Conservation (phyloP, 2,329 filamentous ascomycete genomes). For the Epichloe typhina region DNA sequence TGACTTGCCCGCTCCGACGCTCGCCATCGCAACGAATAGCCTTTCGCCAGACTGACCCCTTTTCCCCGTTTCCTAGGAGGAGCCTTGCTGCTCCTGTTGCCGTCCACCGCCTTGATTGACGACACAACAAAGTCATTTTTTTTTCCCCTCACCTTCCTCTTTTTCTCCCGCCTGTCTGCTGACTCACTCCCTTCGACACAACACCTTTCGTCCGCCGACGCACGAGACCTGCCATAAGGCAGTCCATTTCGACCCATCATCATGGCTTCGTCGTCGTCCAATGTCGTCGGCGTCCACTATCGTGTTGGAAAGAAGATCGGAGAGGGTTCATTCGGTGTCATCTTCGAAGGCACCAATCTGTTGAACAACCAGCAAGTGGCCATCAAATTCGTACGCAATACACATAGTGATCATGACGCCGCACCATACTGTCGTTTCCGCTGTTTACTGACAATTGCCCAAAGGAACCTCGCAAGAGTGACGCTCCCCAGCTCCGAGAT, state of each 20-base stretch:
- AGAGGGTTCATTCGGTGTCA: constrained; percentile 96
- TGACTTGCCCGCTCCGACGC: constrained; percentile 6
- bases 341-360: constrained; percentile 96
- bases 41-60: constrained; percentile 6
- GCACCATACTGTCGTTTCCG: background rate
- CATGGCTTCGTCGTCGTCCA: constrained; percentile 84
- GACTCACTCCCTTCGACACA: background rate
- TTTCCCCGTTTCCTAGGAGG: constrained; percentile 2
- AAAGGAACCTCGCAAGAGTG: constrained; percentile 94
- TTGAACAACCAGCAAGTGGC: constrained; percentile 98
- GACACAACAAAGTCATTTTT: constrained; percentile 3
- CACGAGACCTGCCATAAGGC: constrained; percentile 4
- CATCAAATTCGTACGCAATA: constrained; percentile 83
- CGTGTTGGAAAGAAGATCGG: constrained; percentile 98
- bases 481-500: constrained; percentile 93
- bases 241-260: constrained; percentile 13
- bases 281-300: constrained; percentile 98
- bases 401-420: background rate
- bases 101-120: constrained; percentile 6
- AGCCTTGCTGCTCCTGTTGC: constrained; percentile 6
- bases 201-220: constrained; percentile 3
- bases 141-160: background rate
- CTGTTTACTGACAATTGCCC: constrained; percentile 1
- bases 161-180: background rate
- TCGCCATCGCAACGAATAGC: background rate